Base-by-base conservation (phyloP, 192 early-diverging fungal species). In the Umbelopsis isabellina region DNA sequence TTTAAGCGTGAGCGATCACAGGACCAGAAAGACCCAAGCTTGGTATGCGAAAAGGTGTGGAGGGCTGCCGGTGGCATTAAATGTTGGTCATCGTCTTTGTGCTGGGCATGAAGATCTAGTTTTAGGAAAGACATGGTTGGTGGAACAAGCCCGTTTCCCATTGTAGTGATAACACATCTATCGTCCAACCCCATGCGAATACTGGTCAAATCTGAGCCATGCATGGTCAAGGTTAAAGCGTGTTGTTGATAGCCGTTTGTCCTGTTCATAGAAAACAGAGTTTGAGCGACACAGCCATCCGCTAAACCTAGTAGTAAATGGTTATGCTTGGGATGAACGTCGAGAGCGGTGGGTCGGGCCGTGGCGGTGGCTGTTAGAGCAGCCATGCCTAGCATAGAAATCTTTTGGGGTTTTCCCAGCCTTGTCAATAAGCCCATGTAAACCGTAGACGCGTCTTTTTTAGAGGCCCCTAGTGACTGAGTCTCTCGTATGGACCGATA, bases 341-440 rank as follows among this genome's bases (percentile, higher is more conserved):
- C 55, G 8, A 61, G 25, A 18, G 55, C 55, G 12, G 30, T 35
- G 2, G 55, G 55, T 12, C 27, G 25, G 55, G 27, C 25, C 25
- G 55, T 61, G 55, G 55, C 55, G 55, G 55, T 61, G 25, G 55
- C 30, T 61, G 55, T 30, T n/a, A 61, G 37, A 5, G 55, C 16
- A 61, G 13, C 37, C 37, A 5, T 49, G 0, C 16, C 48, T 13
- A 49, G 6, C 20, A 49, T 21, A 49, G 48, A 18, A 27, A 61
- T 61, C 16, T 61, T 61, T 25, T 61, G 55, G 18, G 55, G 55
- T 12, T 7, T 25, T 27, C 30, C 30, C 16, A 61, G 15, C 2
- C 27, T 61, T 30, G 27, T 16, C 33, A 61, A 35, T 61, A 61
- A 61, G 1, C 27, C 55, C 25, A 27, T 25, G 13, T 61, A 61